Base-by-base conservation (phyloP, 495 filamentous ascomycete species). In the Penicillium cosmopolitanum region DNA sequence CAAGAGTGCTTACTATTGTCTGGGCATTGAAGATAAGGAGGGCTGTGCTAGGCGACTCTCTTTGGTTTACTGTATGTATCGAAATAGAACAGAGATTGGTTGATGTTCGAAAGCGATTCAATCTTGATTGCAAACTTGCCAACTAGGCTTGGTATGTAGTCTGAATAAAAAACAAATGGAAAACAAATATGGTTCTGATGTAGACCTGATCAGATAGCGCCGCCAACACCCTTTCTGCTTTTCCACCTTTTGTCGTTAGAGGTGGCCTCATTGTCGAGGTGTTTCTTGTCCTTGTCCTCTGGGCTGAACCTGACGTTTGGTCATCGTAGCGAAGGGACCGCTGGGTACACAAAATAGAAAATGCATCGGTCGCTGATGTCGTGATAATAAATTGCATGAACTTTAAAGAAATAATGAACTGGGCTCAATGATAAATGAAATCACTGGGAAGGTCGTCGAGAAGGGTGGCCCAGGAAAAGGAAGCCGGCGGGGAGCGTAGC, bases 401-500 rank as follows among this genome's bases (percentile, higher is more conserved):
- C 16, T 57, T 56, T 50, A 60, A 66, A 42, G 51, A 60, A 31
- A 31, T 31, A 31, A 31, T 31, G 8, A 31, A 31, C 21, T 10
- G 40, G 50, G 61, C 16, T 40, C 44, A 31, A 63, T 66, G 3
- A 21, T 5, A 25, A 36, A 38, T 25, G 51, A 5, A 51, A 53
- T 59, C 57, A 61, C 44, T 50, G 55, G 44, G 60, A 60, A 35
- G 52, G 25, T 42, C 62, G 60, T 42, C 61, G 42, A 23, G 55
- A 13, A 54, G 61, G 58, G 58, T 71, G 58, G 50, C 73, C 73
- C 18, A 76, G 62, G 65, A 57, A 71, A 43, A 76, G 68, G 64
- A 71, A 76, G 21, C 68, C 73, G 16, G 38, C 59, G n/a, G 70
- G 70, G 8, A 68, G 56, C 5, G 60, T 62, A 21, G 47, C 53